These are phyloP conservation scores for Solanum sitiens DNA, from an alignment of 257 asterid species.

Conservation along the genomic window DNA sequence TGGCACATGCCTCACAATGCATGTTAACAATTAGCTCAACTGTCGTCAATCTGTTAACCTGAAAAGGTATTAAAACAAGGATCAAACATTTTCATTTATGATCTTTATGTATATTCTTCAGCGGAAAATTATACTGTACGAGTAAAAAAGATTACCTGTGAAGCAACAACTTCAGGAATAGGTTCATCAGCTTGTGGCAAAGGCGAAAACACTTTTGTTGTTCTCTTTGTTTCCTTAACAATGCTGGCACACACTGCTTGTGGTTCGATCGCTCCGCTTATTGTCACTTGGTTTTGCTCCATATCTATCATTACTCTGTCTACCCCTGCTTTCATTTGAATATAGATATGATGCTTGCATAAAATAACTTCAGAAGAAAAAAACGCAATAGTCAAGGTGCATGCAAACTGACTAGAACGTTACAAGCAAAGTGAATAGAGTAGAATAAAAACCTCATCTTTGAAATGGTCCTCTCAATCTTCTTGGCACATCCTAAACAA, in stretches of 20 bases:
- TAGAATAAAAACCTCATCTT: conserved; percentile 47
- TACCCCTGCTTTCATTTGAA: conserved; percentile 33
- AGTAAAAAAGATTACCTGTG: conserved; percentile 29
- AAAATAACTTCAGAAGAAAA: not conserved
- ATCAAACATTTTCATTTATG: not conserved
- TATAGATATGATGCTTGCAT: not conserved
- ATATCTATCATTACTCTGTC: conserved; percentile 54
- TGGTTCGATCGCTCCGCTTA: conserved; percentile 69
- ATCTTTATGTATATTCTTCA: not conserved
- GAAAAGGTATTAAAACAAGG: not conserved
- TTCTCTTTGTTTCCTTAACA: conserved; percentile 49
- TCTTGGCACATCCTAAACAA: conserved; percentile 84
- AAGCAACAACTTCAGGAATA: conserved; percentile 17
- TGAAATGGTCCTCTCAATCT: conserved; percentile 57
- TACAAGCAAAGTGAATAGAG: not conserved
- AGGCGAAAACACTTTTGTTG: conserved; percentile 60
- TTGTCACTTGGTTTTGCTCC: conserved; percentile 57
- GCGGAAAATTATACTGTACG: not conserved
- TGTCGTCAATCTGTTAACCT: conserved; percentile 54
- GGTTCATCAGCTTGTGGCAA: conserved; percentile 55
- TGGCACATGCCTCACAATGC: conserved; percentile 91
- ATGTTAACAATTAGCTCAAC: conserved; percentile 66
- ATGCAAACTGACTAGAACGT: not conserved
- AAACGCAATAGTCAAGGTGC: not conserved
- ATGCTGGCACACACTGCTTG: conserved; percentile 53